Evolutionary conservation across 1,284 basidiomycete genomes (phyloP).

Genomic region (Ganoderma leucocontextum): DNA sequence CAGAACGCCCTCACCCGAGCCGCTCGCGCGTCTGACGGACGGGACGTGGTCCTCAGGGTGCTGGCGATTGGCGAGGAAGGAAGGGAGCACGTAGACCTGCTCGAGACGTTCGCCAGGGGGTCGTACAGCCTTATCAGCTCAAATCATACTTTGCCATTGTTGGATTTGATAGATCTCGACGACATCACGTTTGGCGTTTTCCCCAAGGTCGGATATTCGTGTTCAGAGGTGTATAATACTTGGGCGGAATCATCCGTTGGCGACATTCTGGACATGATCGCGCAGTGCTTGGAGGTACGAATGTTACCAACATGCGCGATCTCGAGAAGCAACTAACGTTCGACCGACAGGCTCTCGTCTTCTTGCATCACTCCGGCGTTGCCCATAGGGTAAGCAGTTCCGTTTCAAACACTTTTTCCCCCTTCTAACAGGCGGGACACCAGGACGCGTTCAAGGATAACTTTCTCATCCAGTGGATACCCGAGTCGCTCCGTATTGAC

Average conservation of each 20-base stretch:
- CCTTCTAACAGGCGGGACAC: background rate
- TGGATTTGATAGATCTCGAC: slow-evolving; percentile 38
- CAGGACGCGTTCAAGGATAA: slow-evolving; percentile 31
- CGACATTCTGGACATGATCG: slow-evolving; percentile 42
- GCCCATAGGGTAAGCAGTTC: slow-evolving; percentile 12
- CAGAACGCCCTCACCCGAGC: slow-evolving; percentile 9
- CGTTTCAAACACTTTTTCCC: too few species aligned
- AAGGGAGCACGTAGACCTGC: slow-evolving; percentile 9
- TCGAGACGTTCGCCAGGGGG: slow-evolving; percentile 7
- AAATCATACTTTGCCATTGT: slow-evolving; percentile 32
- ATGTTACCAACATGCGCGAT: too few species aligned
- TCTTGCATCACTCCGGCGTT: slow-evolving; percentile 9
- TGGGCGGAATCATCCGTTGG: slow-evolving; percentile 42
- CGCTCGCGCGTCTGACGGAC: slow-evolving; percentile 6
- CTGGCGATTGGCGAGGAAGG: slow-evolving; percentile 9
- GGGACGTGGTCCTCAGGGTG: slow-evolving; percentile 12
- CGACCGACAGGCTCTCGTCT: slow-evolving; percentile 9
- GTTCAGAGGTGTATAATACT: slow-evolving; percentile 21
- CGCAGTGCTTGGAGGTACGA: slow-evolving; percentile 40
- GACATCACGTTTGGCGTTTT: slow-evolving; percentile 43
- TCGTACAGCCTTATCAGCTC: background rate
- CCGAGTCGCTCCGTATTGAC: slow-evolving; percentile 12
- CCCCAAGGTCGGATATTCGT: slow-evolving; percentile 34
- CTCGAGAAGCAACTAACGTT: background rate
- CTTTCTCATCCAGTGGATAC: slow-evolving; percentile 27